A percentile compares a stretch with the other conserved stretches of the same genome.
Conservation (phyloP, 2,329 filamentous ascomycete species). For the Calcarisporium arbuscula region DNA sequence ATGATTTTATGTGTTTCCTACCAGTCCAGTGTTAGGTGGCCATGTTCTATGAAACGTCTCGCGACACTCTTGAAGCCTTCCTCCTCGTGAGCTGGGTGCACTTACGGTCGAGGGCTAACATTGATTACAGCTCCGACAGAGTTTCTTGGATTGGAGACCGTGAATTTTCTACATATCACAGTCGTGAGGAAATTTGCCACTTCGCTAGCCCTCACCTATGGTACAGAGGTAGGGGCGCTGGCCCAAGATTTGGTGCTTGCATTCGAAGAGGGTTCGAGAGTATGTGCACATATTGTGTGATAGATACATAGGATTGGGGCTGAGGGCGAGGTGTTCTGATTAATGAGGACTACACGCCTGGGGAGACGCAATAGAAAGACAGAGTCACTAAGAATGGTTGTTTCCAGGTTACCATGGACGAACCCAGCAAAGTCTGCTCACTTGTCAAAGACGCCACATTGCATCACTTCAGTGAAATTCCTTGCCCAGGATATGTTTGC, state of each 20-base stretch:
- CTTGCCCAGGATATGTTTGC: conserved; percentile 33
- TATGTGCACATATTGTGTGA: conserved; percentile 21
- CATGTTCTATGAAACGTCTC: conserved; percentile 4
- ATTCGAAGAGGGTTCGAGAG: conserved; percentile 17
- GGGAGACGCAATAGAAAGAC: neutral
- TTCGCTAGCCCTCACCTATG: conserved; percentile 10
- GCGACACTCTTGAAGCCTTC: conserved; percentile 11
- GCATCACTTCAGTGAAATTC: conserved; percentile 36
- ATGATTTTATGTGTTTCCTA: too few relatives aligned
- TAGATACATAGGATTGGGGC: neutral
- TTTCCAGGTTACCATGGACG: too few relatives aligned
- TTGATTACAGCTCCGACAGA: conserved; percentile 16
- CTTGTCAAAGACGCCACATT: conserved; percentile 19
- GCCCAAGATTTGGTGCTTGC: conserved; percentile 21
- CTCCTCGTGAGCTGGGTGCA: conserved; percentile 9
- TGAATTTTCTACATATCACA: conserved; percentile 17
- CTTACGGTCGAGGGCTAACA: conserved; percentile 16
- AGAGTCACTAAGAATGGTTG: too few relatives aligned
- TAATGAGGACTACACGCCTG: neutral
- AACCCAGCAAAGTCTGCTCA: too few relatives aligned
- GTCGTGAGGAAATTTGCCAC: conserved; percentile 5
- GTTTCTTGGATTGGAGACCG: conserved; percentile 13
- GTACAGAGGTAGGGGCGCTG: conserved; percentile 16
- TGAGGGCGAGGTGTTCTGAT: neutral
- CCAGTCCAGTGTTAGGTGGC: too few relatives aligned